A percentile compares a stretch with the other conserved stretches of the same genome.
Conservation (phyloP, 2,329 filamentous ascomycete genomes). For the Botrytis pseudocinerea region DNA sequence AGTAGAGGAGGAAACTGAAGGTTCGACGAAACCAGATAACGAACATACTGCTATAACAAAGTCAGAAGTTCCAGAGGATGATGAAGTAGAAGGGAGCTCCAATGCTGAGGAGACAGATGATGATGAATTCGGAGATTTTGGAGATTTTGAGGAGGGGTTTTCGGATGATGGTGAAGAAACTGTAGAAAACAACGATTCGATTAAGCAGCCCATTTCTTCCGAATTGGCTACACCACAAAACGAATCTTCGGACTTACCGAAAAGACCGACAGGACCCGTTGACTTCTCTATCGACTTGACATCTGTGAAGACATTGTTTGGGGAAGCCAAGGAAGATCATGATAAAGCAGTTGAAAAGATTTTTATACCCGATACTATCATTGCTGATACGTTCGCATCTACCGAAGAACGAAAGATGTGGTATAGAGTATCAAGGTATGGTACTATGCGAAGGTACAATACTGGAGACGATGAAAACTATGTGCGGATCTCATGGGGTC, state of each 20-base stretch:
- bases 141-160: constrained; percentile 43
- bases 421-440: constrained; percentile 64
- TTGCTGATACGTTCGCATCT: constrained; percentile 52
- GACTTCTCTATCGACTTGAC: constrained; percentile 35
- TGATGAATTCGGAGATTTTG: constrained; percentile 44
- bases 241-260: background rate
- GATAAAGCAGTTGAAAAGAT: constrained; percentile 32
- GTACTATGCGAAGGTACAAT: constrained; percentile 58
- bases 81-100: constrained; percentile 3
- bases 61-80: constrained; percentile 19
- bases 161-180: constrained; percentile 31
- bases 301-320: constrained; percentile 37
- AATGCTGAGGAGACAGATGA: constrained; percentile 24
- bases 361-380: constrained; percentile 36
- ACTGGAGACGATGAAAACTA: constrained; percentile 61
- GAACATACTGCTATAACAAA: background rate
- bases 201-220: background rate
- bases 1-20: background rate
- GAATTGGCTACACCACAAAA: background rate
- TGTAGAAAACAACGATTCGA: constrained; percentile 19
- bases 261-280: constrained; percentile 29
- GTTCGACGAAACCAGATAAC: background rate
- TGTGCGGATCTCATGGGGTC: constrained; percentile 56
- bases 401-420: constrained; percentile 62
- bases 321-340: constrained; percentile 28